Conservation (phyloP, 257 asterid genomes). For the Fraxinus americana region DNA sequence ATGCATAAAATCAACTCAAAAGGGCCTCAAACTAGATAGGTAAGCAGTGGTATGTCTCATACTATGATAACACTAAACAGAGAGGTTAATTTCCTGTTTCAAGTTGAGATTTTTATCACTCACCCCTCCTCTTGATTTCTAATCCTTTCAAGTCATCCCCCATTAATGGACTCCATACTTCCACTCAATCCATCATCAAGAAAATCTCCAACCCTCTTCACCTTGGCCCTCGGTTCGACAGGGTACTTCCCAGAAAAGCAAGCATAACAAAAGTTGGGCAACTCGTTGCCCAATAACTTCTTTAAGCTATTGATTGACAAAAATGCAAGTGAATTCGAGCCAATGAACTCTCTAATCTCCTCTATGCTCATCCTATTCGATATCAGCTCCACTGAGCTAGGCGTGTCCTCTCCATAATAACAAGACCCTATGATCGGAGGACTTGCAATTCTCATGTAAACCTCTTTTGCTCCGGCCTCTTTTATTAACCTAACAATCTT, state of each 20-base stretch:
- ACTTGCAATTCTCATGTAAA: conserved; percentile 57
- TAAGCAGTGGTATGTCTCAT: not conserved
- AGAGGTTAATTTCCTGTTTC: not conserved
- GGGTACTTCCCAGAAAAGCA: conserved; percentile 53
- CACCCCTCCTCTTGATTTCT: not conserved
- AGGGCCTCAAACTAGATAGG: not conserved
- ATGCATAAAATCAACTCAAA: not conserved
- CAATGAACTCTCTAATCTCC: conserved; percentile 50
- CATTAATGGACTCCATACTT: not conserved
- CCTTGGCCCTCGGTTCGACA: conserved; percentile 37
- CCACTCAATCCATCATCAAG: conserved; percentile 4
- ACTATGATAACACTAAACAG: not conserved
- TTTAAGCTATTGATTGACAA: conserved; percentile 44
- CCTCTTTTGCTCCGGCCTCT: conserved; percentile 57
- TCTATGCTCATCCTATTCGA: conserved; percentile 48
- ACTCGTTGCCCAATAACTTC: conserved; percentile 32
- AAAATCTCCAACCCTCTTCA: not conserved
- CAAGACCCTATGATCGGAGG: conserved; percentile 56
- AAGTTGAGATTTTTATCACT: not conserved
- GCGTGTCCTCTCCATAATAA: conserved; percentile 60
- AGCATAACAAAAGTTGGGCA: conserved; percentile 43
- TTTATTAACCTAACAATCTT: conserved; percentile 50
- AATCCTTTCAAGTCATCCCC: not conserved
- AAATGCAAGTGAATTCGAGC: conserved; percentile 50
- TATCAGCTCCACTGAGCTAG: conserved; percentile 50